Evolutionary conservation across 108 stramenopile species (phyloP).

Genomic region (Discostella stelligeroides): DNA sequence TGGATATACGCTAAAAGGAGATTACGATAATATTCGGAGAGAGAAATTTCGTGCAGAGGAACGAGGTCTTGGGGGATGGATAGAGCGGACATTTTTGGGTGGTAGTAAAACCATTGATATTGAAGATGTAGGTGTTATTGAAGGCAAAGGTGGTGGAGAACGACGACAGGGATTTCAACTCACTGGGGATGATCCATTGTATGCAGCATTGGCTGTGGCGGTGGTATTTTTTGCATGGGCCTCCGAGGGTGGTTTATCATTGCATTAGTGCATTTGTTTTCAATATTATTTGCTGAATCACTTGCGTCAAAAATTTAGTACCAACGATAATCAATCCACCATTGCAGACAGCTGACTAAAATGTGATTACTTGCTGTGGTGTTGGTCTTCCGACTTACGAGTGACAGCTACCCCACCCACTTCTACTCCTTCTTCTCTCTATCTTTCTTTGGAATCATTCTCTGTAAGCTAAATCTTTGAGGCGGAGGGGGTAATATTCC

Average conservation of each 20-base stretch:
- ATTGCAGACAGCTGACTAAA: too few relatives aligned
- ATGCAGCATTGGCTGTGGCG: constrained; percentile 71
- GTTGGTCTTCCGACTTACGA: too few relatives aligned
- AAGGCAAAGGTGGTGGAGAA: constrained; percentile 77
- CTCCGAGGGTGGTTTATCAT: constrained; percentile 48
- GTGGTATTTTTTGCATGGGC: constrained; percentile 72
- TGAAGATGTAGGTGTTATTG: constrained; percentile 63
- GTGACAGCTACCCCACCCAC: constrained; percentile 14
- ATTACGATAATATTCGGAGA: constrained; percentile 66
- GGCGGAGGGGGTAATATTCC: constrained; percentile 88
- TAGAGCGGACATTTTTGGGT: constrained; percentile 48
- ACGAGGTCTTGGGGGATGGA: constrained; percentile 48
- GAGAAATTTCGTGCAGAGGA: constrained; percentile 58
- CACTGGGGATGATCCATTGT: constrained; percentile 82
- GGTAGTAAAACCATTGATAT: constrained; percentile 65
- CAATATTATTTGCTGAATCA: not conserved
- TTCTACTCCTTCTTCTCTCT: constrained; percentile 39
- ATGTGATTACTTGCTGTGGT: too few relatives aligned
- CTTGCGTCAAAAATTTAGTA: too few relatives aligned
- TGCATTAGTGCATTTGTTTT: constrained; percentile 29
- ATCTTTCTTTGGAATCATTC: constrained; percentile 64
- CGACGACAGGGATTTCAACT: constrained; percentile 49
- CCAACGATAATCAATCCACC: too few relatives aligned
- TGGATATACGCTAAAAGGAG: constrained; percentile 55
- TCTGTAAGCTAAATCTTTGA: constrained; percentile 60